Base-by-base conservation (phyloP, 495 filamentous ascomycete species). In the Neurospora sp. region DNA sequence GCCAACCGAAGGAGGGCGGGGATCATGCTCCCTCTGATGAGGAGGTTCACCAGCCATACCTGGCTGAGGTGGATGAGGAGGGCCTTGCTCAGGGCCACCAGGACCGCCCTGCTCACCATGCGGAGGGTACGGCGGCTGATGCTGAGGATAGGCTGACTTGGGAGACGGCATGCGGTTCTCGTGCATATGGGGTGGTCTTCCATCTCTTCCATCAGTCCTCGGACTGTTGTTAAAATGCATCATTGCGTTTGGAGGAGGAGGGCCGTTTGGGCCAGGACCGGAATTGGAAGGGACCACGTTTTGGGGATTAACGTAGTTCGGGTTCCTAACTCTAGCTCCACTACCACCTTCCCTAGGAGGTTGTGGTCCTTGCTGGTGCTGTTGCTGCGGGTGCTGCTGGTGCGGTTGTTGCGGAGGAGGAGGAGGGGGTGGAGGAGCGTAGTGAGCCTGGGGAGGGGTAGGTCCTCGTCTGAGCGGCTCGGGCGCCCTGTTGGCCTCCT, bases 161-260 rank as follows among this genome's bases (percentile, higher is more conserved):
- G 94, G 93, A 12, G 96, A 97, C 18, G 93, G 89, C 75, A 92
- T 90, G 39, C 92, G 89, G 76, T 92, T 91, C 72, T 98, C 95
- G 75, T 94, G 88, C 77, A 97, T 65, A 16, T 71, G 40, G 0
- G 94, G 93, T 68, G 93, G 90, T 27, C 81, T 78, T 70, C 94
- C 91, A 70, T 98, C 95, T 27, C 81, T 78, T 70, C 94, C 91
- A 70, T 98, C 95, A 41, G 91, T 88, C 37, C 91, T 89, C 45
- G 94, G 94, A 77, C 91, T 96, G 74, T 89, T 90, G 74, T 97
- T 94, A 73, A 94, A 89, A 71, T 97, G 88, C 68, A 96, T 94
- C 73, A 94, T 86, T 9, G 82, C 78, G 71, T 96, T 90, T 70
- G 95, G 89, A 61, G 92, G 92, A 39, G 81, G 78, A 5, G 80